Base-by-base conservation (phyloP, 306 rosid species). In the Cucurbita argyrosperma region DNA sequence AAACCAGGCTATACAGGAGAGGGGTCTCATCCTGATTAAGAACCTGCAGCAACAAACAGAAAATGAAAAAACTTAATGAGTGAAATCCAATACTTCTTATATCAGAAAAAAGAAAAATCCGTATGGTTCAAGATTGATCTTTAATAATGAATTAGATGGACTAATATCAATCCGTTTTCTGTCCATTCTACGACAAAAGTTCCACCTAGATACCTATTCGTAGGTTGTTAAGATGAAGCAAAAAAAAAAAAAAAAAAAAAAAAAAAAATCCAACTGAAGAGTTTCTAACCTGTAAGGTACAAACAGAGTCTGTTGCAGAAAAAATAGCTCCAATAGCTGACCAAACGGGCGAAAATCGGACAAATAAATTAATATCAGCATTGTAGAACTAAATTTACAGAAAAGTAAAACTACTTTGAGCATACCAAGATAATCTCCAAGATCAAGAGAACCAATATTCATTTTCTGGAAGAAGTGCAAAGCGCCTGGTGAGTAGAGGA, bases 371-470 rank as follows among this genome's bases (percentile, higher is more conserved):
- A 30, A 23, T 3, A 30, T 14, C 16, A 50, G 46, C 68, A 62
- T 11, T 13, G 42, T 10, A 37, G 21, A 18, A 62, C 62, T 23
- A 60, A 11, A 51, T 47, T 58, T 30, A 15, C 55, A n/a, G 30
- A 62, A 3, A 45, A 73, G 10, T 43, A 46, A 68, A 76, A 57
- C 61, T 19, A 47, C 74, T 21, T 74, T 43, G 81, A 74, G 26
- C 47, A 60, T 85, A 95, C 99, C 99, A 14, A 95, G 87, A 87
- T 84, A 88, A 83, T 95, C 99, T 82, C 91, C 97, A 10, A 95
- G 82, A 76, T 87, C 89, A 75, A 91, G 96, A 76, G 95, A 80
- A 77, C 92, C 96, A 50, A 95, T 82, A 72, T 84, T 78, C 87
- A 95, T 82, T 76, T 87, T 89, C 82, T 72, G 79, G 78, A 95